Conservation (phyloP, 108 stramenopile genomes). For the Skeletonema tropicum region DNA sequence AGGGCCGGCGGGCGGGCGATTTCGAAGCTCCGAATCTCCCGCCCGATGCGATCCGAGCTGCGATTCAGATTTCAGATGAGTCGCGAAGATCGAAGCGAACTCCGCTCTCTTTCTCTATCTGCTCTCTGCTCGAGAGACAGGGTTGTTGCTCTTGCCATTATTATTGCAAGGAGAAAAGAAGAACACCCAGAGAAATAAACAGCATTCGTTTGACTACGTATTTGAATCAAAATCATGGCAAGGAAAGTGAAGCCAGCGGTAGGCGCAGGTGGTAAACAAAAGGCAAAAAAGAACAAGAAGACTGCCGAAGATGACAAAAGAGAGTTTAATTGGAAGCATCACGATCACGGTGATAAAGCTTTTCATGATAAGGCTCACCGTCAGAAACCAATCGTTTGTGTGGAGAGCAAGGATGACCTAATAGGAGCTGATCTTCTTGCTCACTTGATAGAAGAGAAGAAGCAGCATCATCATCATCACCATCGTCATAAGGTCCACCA, state of each 20-base stretch:
- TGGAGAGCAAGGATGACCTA: constrained; percentile 1
- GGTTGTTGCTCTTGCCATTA: too few relatives aligned
- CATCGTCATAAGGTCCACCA: not conserved
- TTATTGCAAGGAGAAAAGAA: too few relatives aligned
- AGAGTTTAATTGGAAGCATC: not conserved
- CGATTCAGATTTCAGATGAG: not conserved
- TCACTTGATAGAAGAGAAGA: not conserved
- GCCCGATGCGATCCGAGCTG: not conserved
- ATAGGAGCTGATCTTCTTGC: not conserved
- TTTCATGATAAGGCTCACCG: not conserved
- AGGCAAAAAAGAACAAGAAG: constrained; percentile 2
- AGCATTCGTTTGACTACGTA: too few relatives aligned
- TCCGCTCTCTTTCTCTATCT: too few relatives aligned
- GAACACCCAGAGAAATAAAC: too few relatives aligned
- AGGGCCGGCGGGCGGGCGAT: too few relatives aligned
- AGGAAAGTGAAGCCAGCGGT: not conserved
- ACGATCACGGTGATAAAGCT: not conserved
- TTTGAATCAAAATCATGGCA: not conserved
- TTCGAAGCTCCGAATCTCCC: too few relatives aligned
- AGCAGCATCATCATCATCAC: not conserved
- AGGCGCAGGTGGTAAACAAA: not conserved
- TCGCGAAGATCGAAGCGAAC: too few relatives aligned
- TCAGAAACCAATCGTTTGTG: not conserved
- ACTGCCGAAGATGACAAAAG: not conserved
- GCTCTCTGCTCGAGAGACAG: too few relatives aligned